Percentiles rank a stretch among this genome's conserved stretches.
phyloP scores from a whole-genome alignment of 2,329 filamentous ascomycete species.

The Microcyclosporella mali region DNA sequence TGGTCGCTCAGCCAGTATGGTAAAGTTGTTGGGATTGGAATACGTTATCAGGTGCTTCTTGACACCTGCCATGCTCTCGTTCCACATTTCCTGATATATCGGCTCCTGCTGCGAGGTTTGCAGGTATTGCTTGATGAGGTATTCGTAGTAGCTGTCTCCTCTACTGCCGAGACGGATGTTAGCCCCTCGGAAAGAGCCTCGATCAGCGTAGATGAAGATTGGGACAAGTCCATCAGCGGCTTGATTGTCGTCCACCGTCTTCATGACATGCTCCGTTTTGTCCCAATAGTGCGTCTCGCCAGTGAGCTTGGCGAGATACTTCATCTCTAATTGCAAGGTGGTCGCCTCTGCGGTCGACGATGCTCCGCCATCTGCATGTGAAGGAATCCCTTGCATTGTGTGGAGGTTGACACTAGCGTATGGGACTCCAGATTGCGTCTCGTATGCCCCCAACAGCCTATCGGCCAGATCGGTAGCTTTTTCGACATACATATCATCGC shows the following conservation, averaged over 20 bases:
- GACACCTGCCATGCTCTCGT: conserved; percentile 74
- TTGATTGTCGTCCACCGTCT: conserved; percentile 78
- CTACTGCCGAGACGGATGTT: conserved; percentile 91
- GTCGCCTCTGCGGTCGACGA: conserved; percentile 93
- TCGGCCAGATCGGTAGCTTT: conserved; percentile 92
- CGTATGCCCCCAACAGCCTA: conserved; percentile 78
- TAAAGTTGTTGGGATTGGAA: conserved; percentile 70
- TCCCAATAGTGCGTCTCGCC: conserved; percentile 92
- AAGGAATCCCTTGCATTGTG: conserved; percentile 66
- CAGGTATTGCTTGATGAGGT: conserved; percentile 95
- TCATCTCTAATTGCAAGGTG: conserved; percentile 90
- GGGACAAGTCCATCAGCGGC: conserved; percentile 77
- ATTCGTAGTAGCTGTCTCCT: conserved; percentile 98
- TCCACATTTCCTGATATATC: conserved; percentile 88
- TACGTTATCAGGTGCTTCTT: conserved; percentile 91
- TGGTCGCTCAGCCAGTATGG: conserved; percentile 83
- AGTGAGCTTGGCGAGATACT: conserved; percentile 90
- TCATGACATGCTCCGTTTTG: conserved; percentile 82
- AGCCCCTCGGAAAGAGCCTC: conserved; percentile 69
- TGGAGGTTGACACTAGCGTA: conserved; percentile 86
- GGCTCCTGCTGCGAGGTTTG: conserved; percentile 84
- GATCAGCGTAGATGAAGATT: conserved; percentile 79
- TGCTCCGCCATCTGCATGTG: conserved; percentile 78
- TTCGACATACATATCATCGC: conserved; percentile 90
- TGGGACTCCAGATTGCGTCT: conserved; percentile 78